Percentiles rank a stretch among this genome's conserved stretches.
Conservation (phyloP, 2,329 filamentous ascomycete species). For the Orbilia oligospora region DNA sequence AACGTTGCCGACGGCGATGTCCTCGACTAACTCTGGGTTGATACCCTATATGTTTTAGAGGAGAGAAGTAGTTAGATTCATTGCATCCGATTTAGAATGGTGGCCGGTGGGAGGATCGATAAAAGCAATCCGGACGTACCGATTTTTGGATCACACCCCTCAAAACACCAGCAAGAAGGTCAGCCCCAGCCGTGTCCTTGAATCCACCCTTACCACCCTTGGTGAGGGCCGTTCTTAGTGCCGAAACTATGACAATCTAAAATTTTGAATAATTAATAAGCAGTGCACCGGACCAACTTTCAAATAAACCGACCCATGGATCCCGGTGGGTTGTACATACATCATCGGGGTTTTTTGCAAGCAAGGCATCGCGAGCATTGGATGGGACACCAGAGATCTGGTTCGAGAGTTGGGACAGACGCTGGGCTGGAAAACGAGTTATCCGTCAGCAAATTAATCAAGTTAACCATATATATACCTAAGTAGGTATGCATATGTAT, state of each 20-base stretch:
- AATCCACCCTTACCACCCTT: constrained; percentile 94
- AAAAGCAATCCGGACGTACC: constrained; percentile 70
- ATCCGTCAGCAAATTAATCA: background rate
- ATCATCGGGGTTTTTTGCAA: constrained; percentile 78
- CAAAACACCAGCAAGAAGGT: constrained; percentile 87
- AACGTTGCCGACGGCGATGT: constrained; percentile 91
- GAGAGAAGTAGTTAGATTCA: background rate
- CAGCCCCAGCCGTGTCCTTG: constrained; percentile 91
- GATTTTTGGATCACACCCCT: constrained; percentile 86
- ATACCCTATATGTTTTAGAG: constrained; percentile 69
- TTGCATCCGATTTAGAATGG: background rate
- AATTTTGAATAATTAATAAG: background rate
- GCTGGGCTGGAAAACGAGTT: constrained; percentile 41
- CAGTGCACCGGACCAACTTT: background rate
- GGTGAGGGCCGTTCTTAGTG: constrained; percentile 90
- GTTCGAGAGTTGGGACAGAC: constrained; percentile 63
- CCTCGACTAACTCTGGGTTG: constrained; percentile 88
- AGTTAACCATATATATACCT: background rate
- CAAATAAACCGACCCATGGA: background rate
- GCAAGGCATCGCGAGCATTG: constrained; percentile 72
- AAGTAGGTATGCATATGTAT: too few relatives aligned
- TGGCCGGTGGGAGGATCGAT: too few relatives aligned
- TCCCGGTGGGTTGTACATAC: constrained; percentile 68
- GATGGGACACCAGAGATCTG: constrained; percentile 67
- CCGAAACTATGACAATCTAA: constrained; percentile 89